Evolutionary conservation across 2,329 filamentous ascomycete genomes (phyloP), one percentile per base, ranked within the genome.

Genomic region (Rugonectria rugulosa): DNA sequence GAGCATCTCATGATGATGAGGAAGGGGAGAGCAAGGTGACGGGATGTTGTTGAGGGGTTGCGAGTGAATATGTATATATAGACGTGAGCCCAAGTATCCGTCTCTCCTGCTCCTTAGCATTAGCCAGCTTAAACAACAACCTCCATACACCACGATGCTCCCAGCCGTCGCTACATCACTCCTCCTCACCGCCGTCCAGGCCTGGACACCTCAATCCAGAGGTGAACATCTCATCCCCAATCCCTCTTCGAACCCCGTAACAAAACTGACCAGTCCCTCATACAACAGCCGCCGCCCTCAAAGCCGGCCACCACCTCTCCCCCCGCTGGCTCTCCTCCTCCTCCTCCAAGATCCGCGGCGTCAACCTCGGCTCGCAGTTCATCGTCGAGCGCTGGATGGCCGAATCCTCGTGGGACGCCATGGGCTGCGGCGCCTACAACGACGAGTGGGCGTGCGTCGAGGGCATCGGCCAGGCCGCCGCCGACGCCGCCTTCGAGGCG

Each of bases 381-480:
- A 64, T 70, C 21, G 46, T 70, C 9, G 66, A 70, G 20, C 59
- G 61, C 20, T 70, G 68, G 66, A 66, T 69, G 61, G 62, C 62
- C 0, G 57, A 60, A 24, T 61, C 61, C 1, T 56, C 60, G 10
- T 69, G 63, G 61, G 50, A 54, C 3, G 37, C 20, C 11, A 68
- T 70, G 67, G 65, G 64, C n/a, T 70, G 67, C 17, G 55, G 48
- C 9, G 55, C 52, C 1, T 60, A 61, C 9, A 63, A 68, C 12
- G 66, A 68, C 1, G 66, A 70, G 8, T 70, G 66, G 64, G 37
- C 49, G 0, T 70, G 68, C 12, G 65, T 67, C 3, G 36, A 68
- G 6, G 56, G 53, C 4, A 59, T 70, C 1, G 64, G 67, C 4
- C 66, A 69, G 27, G 41, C 48, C 7, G 59, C 53, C 4, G 67